phyloP scores from a whole-genome alignment of 2,329 filamentous ascomycete species.

The Epichloe gansuensis region DNA sequence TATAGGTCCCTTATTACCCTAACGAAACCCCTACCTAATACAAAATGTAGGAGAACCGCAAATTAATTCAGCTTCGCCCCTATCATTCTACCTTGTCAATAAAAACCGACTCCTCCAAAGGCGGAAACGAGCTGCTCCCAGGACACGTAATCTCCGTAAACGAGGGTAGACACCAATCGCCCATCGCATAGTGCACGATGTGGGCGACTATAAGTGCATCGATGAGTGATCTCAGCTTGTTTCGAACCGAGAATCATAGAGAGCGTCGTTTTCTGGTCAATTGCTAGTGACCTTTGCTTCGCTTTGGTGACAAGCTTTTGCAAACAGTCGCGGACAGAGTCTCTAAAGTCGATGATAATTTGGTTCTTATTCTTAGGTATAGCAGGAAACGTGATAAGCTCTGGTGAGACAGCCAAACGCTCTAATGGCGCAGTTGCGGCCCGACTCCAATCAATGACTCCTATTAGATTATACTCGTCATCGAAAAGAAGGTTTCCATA shows the following conservation, averaged over 20 bases:
- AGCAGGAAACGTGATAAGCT: slow-evolving; percentile 6
- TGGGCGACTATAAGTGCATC: slow-evolving; percentile 5
- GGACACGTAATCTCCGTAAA: not conserved
- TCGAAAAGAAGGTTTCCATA: slow-evolving; percentile 7
- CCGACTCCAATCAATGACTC: slow-evolving; percentile 2
- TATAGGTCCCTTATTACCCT: too few relatives aligned
- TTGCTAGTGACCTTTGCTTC: not conserved
- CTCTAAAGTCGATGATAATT: slow-evolving; percentile 3
- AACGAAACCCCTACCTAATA: too few relatives aligned
- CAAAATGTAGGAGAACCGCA: too few relatives aligned
- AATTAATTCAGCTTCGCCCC: too few relatives aligned
- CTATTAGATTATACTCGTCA: slow-evolving; percentile 4
- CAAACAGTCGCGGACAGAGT: slow-evolving; percentile 3
- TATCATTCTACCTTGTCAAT: not conserved
- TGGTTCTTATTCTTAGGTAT: slow-evolving; percentile 2
- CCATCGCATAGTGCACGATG: slow-evolving; percentile 4
- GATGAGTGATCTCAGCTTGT: slow-evolving; percentile 4
- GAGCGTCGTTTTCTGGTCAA: slow-evolving; percentile 1
- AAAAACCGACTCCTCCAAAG: not conserved
- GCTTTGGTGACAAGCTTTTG: slow-evolving; percentile 1
- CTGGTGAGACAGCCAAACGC: slow-evolving; percentile 6
- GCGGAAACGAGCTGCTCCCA: slow-evolving; percentile 5
- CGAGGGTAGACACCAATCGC: slow-evolving; percentile 3
- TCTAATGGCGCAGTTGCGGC: slow-evolving; percentile 3
- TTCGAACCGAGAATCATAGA: slow-evolving; percentile 5